These are phyloP conservation scores for Candida odintsovae DNA, from an alignment of 805 yeast species.

Conservation along the genomic window DNA sequence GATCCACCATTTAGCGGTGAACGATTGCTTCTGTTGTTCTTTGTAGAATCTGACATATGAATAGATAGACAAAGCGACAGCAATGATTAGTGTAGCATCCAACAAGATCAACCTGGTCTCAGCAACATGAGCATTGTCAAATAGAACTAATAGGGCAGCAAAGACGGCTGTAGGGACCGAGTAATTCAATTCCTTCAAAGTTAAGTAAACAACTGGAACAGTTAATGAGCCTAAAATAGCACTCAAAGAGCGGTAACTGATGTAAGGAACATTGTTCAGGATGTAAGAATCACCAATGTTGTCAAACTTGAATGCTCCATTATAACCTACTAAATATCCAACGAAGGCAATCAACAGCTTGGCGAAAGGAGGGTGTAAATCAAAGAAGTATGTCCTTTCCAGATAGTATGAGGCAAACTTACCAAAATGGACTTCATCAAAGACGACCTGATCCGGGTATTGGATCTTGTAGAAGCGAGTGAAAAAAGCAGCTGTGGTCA, in stretches of 20 bases:
- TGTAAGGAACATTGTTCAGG: conserved; percentile 75
- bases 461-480: conserved; percentile 59
- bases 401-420: conserved; percentile 81
- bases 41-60: conserved; percentile 75
- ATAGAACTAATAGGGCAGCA: conserved; percentile 67
- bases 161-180: conserved; percentile 74
- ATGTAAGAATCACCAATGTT: conserved; percentile 80
- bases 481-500: conserved; percentile 63
- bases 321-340: conserved; percentile 85
- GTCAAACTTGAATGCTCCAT: conserved; percentile 90
- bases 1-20: conserved; percentile 69
- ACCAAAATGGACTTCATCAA: conserved; percentile 86
- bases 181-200: conserved; percentile 80
- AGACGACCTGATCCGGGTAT: conserved; percentile 70
- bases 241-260: conserved; percentile 73
- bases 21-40: conserved; percentile 58
- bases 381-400: conserved; percentile 89
- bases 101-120: conserved; percentile 88
- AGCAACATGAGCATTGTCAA: conserved; percentile 86
- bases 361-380: conserved; percentile 97
- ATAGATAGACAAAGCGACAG: conserved; percentile 77
- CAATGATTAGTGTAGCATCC: conserved; percentile 82
- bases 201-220: conserved; percentile 77
- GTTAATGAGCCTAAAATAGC: conserved; percentile 80
- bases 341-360: conserved; percentile 85